phyloP scores from a whole-genome alignment of 176 grass and related monocot genomes.

The Cocos nucifera region DNA sequence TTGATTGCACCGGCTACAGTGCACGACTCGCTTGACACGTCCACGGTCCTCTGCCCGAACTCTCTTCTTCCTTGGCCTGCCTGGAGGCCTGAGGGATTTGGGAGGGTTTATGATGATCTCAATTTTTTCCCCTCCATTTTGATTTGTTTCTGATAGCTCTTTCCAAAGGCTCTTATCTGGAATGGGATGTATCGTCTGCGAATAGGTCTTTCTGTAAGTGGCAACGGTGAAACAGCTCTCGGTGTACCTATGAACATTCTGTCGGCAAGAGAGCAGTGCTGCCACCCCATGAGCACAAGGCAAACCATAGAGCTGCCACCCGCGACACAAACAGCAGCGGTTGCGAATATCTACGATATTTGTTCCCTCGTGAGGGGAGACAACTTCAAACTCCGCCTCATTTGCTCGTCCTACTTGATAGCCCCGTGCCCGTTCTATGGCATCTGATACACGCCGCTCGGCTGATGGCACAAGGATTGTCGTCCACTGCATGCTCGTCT shows the following conservation, averaged over 20 bases:
- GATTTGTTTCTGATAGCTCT: conserved; percentile 35
- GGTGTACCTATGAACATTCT: conserved; percentile 89
- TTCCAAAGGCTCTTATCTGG: conserved; percentile 78
- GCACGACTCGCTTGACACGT: conserved; percentile 66
- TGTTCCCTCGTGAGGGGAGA: conserved; percentile 64
- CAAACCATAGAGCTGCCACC: conserved; percentile 86
- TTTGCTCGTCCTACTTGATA: conserved; percentile 83
- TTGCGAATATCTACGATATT: conserved; percentile 91
- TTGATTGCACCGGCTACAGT: conserved; percentile 96
- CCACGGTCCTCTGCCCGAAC: conserved; percentile 58
- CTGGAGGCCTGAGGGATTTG: conserved; percentile 60
- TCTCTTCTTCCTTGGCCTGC: conserved; percentile 76
- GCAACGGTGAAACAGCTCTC: conserved; percentile 90
- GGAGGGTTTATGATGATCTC: conserved; percentile 61
- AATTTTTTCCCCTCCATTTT: conserved; percentile 28
- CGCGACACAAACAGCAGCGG: conserved; percentile 78
- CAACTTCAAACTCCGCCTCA: conserved; percentile 87
- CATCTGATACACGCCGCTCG: conserved; percentile 63
- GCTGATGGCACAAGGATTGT: conserved; percentile 66
- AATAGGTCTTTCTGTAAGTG: conserved; percentile 88
- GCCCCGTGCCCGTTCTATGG: conserved; percentile 75
- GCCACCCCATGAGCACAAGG: conserved; percentile 92
- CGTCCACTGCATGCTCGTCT: conserved; percentile 87
- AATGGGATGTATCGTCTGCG: conserved; percentile 90
- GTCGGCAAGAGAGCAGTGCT: conserved; percentile 78